Evolutionary conservation across 1,139 yeast species (phyloP), one percentile per base, ranked within the genome.

Genomic region (Groenewaldozyma auringiensis): DNA sequence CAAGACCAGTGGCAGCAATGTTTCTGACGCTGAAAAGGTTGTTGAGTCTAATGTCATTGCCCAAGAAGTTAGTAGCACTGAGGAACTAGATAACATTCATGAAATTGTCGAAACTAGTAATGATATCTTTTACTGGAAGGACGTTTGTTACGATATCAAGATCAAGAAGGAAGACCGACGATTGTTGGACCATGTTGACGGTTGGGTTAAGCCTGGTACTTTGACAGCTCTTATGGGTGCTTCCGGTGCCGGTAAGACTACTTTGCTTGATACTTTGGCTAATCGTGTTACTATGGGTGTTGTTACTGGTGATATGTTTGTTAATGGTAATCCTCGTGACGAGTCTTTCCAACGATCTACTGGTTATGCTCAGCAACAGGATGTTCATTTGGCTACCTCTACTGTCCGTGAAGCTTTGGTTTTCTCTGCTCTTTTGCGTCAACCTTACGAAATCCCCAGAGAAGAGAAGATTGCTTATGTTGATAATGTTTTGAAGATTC

Each of bases 221-320:
- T 66, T 82, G 53, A 82, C 88, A 37, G 92, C 92, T 6, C 68
- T 83, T 38, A 83, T 84, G 94, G 94, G 94, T 53, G 83, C 89
- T 18, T 82, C 94, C 20, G 94, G 94, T 66, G 94, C 94, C 43
- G 94, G 94, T 70, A 83, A 83, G 61, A 84, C 94, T 14, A 83
- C 94, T 1, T 61, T 79, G 41, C 69, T 84, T 50, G 87, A 83
- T 66, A 83, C 84, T 51, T 70, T 83, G 53, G 86, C 92, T 25
- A 81, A 81, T 55, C 78, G 94, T 65, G 82, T 82, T 34, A 82
- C 88, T 20, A 75, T 78, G 71, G 94, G 94, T 66, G 81, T 80
- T 41, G 82, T 83, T 42, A 75, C 87, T 38, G 94, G 94, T 60
- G 73, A 74, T 50, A 77, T 84, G 73, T 76, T 80, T 65, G 89